phyloP scores from a whole-genome alignment of 1,284 basidiomycete species.

The Sanguinoderma infundibulare region DNA sequence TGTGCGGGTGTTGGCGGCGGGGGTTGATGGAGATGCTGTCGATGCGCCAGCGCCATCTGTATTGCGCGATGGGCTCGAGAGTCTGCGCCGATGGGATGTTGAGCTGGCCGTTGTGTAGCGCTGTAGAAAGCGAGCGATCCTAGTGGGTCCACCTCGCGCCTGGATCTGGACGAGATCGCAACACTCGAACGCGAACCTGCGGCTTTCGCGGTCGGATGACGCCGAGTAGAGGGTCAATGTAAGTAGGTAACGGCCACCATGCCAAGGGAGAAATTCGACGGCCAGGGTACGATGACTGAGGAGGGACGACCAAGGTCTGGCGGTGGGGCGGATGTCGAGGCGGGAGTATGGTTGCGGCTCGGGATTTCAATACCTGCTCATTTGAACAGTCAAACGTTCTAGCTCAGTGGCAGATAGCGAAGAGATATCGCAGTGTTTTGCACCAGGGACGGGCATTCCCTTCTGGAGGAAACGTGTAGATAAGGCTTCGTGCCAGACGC shows the following conservation, averaged over 20 bases:
- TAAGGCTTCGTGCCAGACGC: constrained; percentile 56
- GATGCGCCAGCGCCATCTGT: constrained; percentile 58
- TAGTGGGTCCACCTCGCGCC: not conserved
- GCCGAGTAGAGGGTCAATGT: constrained; percentile 42
- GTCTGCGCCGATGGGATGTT: constrained; percentile 23
- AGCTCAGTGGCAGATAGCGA: constrained; percentile 45
- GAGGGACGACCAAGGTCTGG: constrained; percentile 24
- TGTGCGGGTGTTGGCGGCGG: constrained; percentile 30
- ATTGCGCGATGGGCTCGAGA: constrained; percentile 48
- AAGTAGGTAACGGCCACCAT: constrained; percentile 46
- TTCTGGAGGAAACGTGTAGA: constrained; percentile 43
- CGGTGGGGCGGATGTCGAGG: constrained; percentile 31
- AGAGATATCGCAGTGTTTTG: constrained; percentile 36
- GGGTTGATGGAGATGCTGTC: constrained; percentile 50
- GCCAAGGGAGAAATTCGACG: constrained; percentile 50
- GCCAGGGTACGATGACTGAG: constrained; percentile 37
- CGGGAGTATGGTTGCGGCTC: constrained; percentile 40
- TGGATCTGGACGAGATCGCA: constrained; percentile 46
- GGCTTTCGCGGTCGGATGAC: constrained; percentile 8
- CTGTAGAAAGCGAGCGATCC: constrained; percentile 28
- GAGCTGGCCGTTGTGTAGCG: constrained; percentile 23
- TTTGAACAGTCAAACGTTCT: constrained; percentile 43
- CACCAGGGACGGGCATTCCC: constrained; percentile 52
- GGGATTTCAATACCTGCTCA: constrained; percentile 43
- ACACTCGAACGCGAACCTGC: constrained; percentile 48